Base-by-base conservation (phyloP, 2,329 filamentous ascomycete genomes). In the Pseudogymnoascus sp. region DNA sequence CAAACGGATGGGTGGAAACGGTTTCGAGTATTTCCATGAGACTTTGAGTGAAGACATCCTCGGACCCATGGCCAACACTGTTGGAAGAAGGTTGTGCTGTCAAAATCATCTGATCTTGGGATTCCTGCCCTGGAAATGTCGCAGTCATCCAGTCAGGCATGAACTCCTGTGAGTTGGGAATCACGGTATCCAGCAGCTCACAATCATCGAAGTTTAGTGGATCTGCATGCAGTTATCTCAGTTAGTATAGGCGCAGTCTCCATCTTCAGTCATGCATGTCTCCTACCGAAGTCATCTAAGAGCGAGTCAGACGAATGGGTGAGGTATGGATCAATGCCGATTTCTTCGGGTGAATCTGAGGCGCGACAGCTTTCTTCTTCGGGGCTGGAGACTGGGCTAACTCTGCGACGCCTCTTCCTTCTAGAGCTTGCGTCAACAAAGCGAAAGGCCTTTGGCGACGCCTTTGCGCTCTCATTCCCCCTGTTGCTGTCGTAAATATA, bases 61-160 rank as follows among this genome's bases (percentile, higher is more conserved):
- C 40, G 26, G 57, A 28, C 40, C 31, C 35, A 33, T 38, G 59
- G 26, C 63, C 44, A 62, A 57, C n/a, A 50, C 40, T 66, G 10
- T 33, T 57, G 2, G 17, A 33, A 57, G 50, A 57, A 33, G 50
- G 50, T 57, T 57, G 26, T 7, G 50, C 50, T n/a, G 28, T 33
- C 50, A 35, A 35, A 3, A 33, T 57, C 28, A 57, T 57, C 8
- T 57, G 50, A 8, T 57, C 28, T 2, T 57, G 50, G 11, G 28
- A 8, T 35, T 57, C 28, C n/a, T 57, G 50, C 8, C 50, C 50
- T 21, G 28, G 17, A 4, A 57, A 57, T 33, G 28, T 21, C 17
- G 50, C 6, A 28, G 50, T 10, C 28, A 57, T 57, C 50, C 50
- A 57, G 11, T 35, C 50, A 8, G 50, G 50, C n/a, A 57, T 19